These are phyloP conservation scores for Penicillium soppii DNA, from an alignment of 495 filamentous ascomycete species.

Conservation along the genomic window DNA sequence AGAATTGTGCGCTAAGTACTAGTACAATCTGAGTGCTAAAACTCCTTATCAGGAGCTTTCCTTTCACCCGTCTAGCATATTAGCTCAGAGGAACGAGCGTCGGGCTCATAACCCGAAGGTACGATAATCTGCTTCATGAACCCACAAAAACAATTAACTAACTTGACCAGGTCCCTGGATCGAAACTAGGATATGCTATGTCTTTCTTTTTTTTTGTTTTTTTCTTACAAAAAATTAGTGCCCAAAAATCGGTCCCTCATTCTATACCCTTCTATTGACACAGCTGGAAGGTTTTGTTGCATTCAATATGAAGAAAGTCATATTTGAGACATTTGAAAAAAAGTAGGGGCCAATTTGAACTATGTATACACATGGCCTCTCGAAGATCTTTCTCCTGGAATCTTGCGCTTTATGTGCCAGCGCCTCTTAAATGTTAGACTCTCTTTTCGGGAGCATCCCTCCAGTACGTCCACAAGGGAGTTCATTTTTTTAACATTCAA, in stretches of 20 bases:
- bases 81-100: background rate
- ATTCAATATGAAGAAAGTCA: no score
- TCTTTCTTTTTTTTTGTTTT: background rate
- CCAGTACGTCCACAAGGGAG: slow-evolving; percentile 12
- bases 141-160: no score
- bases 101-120: background rate
- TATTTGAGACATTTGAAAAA: no score
- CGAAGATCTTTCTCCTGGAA: background rate
- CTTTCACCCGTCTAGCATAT: background rate
- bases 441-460: background rate
- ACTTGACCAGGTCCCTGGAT: no score
- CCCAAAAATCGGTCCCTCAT: no score
- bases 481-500: slow-evolving; percentile 10
- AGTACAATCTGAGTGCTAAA: background rate
- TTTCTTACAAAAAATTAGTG: no score
- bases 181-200: background rate
- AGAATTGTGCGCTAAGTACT: background rate
- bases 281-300: no score
- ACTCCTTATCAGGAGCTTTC: background rate
- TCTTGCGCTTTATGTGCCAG: background rate
- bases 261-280: no score
- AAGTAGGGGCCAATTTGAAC: no score
- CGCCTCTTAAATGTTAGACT: background rate
- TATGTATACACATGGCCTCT: background rate
- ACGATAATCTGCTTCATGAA: no score